These are phyloP conservation scores for Citrullus colocynthis DNA, from an alignment of 306 rosid species.

Conservation along the genomic window DNA sequence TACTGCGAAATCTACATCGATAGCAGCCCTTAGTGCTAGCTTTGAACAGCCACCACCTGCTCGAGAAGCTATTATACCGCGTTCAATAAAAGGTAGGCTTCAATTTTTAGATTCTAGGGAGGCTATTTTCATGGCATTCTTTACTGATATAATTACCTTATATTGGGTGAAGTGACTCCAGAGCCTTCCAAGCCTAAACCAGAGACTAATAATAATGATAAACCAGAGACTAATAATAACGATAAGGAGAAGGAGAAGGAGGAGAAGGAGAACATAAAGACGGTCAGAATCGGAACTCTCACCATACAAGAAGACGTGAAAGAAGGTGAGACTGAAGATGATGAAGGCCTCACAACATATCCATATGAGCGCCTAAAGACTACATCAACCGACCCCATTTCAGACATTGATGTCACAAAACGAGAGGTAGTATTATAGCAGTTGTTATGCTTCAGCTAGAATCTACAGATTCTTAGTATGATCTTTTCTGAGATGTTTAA, in stretches of 20 bases:
- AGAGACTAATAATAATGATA: conserved; percentile 19
- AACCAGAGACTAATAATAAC: no score
- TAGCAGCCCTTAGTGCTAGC: conserved; percentile 46
- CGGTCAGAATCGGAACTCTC: conserved; percentile 43
- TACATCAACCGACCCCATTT: conserved; percentile 42
- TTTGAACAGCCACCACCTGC: conserved; percentile 54
- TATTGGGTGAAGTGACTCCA: conserved; percentile 29
- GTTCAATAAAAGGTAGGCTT: conserved; percentile 55
- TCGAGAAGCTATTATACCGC: conserved; percentile 57
- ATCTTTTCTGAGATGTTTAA: conserved; percentile 17
- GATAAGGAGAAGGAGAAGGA: background rate
- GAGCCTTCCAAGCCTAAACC: conserved; percentile 30
- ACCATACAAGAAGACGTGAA: conserved; percentile 77
- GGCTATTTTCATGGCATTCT: background rate
- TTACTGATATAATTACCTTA: background rate
- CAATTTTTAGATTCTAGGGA: background rate
- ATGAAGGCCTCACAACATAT: conserved; percentile 53
- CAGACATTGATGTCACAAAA: conserved; percentile 81
- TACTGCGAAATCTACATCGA: conserved; percentile 50
- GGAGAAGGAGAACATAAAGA: conserved; percentile 24
- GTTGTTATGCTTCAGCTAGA: background rate
- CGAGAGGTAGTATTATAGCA: conserved; percentile 58
- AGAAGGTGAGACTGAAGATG: conserved; percentile 84
- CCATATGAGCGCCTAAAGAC: conserved; percentile 67
- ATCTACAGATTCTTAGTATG: conserved; percentile 3